Conservation (phyloP, 139 green algal genomes). For the Volvox reticuliferus region DNA sequence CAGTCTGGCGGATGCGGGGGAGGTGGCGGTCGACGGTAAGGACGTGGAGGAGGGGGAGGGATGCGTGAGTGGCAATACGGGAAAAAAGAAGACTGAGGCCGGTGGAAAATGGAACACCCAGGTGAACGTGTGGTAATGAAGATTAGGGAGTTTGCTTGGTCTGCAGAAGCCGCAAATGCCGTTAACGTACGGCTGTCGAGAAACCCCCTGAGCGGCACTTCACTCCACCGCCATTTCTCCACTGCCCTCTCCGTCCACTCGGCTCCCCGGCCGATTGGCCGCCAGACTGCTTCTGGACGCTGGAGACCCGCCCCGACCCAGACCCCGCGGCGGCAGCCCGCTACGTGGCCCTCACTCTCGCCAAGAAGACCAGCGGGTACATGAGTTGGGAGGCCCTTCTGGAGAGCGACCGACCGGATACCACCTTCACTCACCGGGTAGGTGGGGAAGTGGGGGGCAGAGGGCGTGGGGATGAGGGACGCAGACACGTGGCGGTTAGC, state of each 20-base stretch:
- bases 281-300: slow-evolving; percentile 59
- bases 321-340: neutral
- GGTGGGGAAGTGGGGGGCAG: neutral
- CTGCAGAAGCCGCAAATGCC: too few species aligned
- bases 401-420: slow-evolving; percentile 57
- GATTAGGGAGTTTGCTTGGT: too few species aligned
- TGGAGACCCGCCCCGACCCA: slow-evolving; percentile 43
- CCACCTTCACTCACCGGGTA: slow-evolving; percentile 57
- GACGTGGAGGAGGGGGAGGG: neutral
- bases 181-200: too few species aligned
- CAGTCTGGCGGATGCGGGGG: slow-evolving; percentile 45
- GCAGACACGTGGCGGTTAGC: neutral
- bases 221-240: too few species aligned
- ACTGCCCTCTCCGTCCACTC: too few species aligned
- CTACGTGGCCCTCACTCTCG: slow-evolving; percentile 55
- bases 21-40: slow-evolving; percentile 42
- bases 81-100: too few species aligned
- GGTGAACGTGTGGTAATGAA: too few species aligned
- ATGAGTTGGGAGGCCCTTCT: slow-evolving; percentile 62
- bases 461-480: neutral
- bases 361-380: slow-evolving; percentile 63
- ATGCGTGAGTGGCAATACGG: neutral
- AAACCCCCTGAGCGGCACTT: too few species aligned
- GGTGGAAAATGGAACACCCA: too few species aligned
- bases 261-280: too few species aligned